phyloP scores from a whole-genome alignment of 1,284 basidiomycete species.

The Leccinum pachyderme region DNA sequence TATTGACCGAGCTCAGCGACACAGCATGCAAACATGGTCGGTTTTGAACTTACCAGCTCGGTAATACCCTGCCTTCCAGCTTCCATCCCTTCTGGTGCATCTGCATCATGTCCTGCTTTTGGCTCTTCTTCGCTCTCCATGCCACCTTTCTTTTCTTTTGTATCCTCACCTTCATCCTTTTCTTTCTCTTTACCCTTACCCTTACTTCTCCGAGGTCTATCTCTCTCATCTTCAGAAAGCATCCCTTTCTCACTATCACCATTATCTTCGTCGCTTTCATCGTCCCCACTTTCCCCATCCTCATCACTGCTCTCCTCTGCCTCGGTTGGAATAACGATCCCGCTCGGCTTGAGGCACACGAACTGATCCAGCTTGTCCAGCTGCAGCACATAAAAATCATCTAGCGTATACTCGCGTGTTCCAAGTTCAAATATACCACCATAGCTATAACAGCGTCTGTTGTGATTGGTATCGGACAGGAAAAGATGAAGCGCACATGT shows the following conservation, averaged over 20 bases:
- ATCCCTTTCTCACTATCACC: constrained; percentile 24
- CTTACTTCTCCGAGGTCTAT: constrained; percentile 6
- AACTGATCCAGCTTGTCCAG: constrained; percentile 82
- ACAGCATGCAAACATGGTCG: neutral
- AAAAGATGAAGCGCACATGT: constrained; percentile 55
- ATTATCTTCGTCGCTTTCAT: constrained; percentile 44
- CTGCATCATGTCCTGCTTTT: neutral
- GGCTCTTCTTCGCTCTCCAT: constrained; percentile 14
- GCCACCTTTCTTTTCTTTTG: neutral
- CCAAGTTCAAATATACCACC: constrained; percentile 86
- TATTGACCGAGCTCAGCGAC: neutral
- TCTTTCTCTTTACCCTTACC: constrained; percentile 10
- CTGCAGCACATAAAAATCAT: constrained; percentile 77
- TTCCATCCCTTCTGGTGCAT: neutral
- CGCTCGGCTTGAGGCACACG: constrained; percentile 67
- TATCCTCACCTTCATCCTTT: neutral
- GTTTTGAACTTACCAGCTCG: constrained; percentile 5
- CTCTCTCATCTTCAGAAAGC: constrained; percentile 14
- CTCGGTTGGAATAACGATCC: constrained; percentile 58
- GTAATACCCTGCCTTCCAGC: neutral
- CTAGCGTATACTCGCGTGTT: constrained; percentile 80
- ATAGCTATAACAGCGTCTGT: constrained; percentile 50
- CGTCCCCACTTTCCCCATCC: constrained; percentile 52
- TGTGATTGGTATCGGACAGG: neutral
- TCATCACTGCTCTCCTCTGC: constrained; percentile 62